phyloP scores from a whole-genome alignment of 352 stramenopile species.

The Achlya hypogyna region DNA sequence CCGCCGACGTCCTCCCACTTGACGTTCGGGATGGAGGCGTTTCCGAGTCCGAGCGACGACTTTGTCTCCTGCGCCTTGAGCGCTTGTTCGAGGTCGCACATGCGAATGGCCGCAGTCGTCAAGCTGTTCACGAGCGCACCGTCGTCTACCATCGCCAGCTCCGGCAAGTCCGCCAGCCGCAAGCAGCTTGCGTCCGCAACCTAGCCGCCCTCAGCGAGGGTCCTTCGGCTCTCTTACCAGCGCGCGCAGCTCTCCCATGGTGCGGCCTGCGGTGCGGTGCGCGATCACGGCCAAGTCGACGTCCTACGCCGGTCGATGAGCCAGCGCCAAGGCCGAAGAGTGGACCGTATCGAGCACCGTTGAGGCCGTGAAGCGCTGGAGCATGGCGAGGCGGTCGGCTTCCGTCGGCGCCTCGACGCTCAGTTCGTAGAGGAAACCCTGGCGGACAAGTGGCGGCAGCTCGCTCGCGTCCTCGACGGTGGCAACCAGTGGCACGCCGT shows the following conservation, averaged over 20 bases:
- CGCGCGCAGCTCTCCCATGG: constrained; percentile 58
- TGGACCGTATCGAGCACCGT: constrained; percentile 30
- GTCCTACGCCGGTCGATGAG: not conserved
- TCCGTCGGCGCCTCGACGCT: constrained; percentile 53
- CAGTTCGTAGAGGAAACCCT: constrained; percentile 76
- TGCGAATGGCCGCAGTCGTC: not conserved
- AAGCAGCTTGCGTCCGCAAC: constrained; percentile 10
- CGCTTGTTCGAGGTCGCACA: constrained; percentile 37
- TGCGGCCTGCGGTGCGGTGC: constrained; percentile 59
- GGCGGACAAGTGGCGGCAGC: constrained; percentile 69
- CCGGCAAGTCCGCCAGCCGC: constrained; percentile 14
- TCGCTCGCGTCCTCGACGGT: constrained; percentile 69
- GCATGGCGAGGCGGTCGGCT: constrained; percentile 38
- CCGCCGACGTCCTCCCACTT: constrained; percentile 98
- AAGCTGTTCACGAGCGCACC: constrained; percentile 20
- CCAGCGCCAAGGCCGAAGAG: not conserved
- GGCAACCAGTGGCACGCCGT: constrained; percentile 61
- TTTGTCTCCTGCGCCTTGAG: constrained; percentile 60
- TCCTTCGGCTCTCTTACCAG: too few relatives aligned
- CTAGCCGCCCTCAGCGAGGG: not conserved
- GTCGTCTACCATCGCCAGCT: constrained; percentile 13
- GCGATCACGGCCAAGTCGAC: constrained; percentile 51
- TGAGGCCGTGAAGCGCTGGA: constrained; percentile 34
- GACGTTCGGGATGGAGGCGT: constrained; percentile 87
- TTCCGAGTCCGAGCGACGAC: constrained; percentile 39